These are phyloP conservation scores for Arthonia radiata DNA, from an alignment of 495 filamentous ascomycete species.

Conservation along the genomic window DNA sequence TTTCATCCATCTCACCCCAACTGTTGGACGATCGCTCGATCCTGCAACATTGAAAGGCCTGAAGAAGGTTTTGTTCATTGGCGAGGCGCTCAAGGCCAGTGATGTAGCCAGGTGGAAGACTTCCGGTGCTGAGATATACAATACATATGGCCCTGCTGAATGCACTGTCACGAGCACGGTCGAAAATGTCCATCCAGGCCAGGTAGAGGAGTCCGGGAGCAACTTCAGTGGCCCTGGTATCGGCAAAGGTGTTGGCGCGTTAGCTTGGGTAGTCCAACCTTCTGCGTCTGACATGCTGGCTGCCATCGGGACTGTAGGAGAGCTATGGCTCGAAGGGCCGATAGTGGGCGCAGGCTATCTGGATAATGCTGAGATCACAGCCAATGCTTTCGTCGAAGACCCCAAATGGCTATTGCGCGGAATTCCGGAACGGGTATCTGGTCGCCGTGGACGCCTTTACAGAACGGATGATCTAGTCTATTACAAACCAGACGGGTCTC, in stretches of 20 bases:
- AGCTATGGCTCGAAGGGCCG: constrained; percentile 23
- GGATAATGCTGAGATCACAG: constrained; percentile 24
- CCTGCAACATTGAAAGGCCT: constrained; percentile 20
- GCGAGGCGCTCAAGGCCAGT: constrained; percentile 11
- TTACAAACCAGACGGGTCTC: constrained; percentile 3
- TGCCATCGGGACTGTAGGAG: constrained; percentile 14
- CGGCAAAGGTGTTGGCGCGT: constrained; percentile 6
- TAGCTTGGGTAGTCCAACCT: constrained; percentile 7
- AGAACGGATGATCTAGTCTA: constrained; percentile 15
- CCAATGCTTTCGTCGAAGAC: constrained; percentile 42
- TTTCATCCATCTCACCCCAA: constrained; percentile 7
- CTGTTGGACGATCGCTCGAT: constrained; percentile 23
- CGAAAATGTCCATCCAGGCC: neutral
- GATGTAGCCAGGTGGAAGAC: constrained; percentile 8
- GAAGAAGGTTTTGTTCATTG: constrained; percentile 11
- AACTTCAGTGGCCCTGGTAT: too few relatives aligned
- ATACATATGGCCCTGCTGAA: constrained; percentile 15
- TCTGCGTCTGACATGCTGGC: constrained; percentile 4
- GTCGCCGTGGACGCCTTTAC: constrained; percentile 13
- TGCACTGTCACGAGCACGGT: constrained; percentile 6
- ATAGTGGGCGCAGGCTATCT: constrained; percentile 18
- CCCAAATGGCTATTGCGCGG: constrained; percentile 28
- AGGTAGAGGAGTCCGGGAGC: constrained; percentile 5
- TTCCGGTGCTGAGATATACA: constrained; percentile 11
- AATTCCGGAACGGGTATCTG: too few relatives aligned